Percentiles rank a stretch among this genome's conserved stretches.
These are phyloP conservation scores for Thalassiosira mediterranea DNA, from an alignment of 352 stramenopile species.

Conservation along the genomic window DNA sequence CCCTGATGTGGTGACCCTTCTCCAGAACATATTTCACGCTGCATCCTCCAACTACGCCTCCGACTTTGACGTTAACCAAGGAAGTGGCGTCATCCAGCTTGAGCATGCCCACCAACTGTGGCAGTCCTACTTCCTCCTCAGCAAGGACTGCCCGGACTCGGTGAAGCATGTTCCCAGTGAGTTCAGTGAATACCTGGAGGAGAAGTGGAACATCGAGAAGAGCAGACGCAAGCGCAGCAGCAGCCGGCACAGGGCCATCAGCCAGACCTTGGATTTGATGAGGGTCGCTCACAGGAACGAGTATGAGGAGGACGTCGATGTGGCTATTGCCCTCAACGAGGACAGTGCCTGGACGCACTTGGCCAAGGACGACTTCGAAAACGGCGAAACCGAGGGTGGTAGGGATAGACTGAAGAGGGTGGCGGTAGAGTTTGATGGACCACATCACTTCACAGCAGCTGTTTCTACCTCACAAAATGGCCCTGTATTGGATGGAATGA, in stretches of 20 bases:
- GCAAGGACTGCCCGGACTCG: constrained; percentile 64
- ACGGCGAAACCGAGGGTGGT: constrained; percentile 4
- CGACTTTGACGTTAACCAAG: no score
- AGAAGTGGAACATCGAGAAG: constrained; percentile 80
- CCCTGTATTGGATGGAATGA: constrained; percentile 28
- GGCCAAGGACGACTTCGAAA: constrained; percentile 50
- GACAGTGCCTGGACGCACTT: constrained; percentile 70
- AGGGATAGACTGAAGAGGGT: constrained; percentile 57
- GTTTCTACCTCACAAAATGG: constrained; percentile 39
- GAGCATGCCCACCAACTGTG: constrained; percentile 84
- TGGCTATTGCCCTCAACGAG: constrained; percentile 78
- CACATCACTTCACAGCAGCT: constrained; percentile 78
- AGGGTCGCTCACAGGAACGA: constrained; percentile 80
- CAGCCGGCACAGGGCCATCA: constrained; percentile 70
- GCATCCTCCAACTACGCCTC: constrained; percentile 59
- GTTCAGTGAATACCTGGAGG: constrained; percentile 68
- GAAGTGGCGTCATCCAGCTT: constrained; percentile 69
- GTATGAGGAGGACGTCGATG: constrained; percentile 84
- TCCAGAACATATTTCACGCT: constrained; percentile 72
- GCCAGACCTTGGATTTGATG: constrained; percentile 74
- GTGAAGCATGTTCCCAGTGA: constrained; percentile 58
- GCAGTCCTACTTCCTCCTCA: constrained; percentile 76
- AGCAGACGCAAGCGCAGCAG: constrained; percentile 73
- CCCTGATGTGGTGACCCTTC: constrained; percentile 45
- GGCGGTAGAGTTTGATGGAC: constrained; percentile 84